Base-by-base conservation (phyloP, 2,329 filamentous ascomycete genomes). In the Phaeophleospora eucalypticola region DNA sequence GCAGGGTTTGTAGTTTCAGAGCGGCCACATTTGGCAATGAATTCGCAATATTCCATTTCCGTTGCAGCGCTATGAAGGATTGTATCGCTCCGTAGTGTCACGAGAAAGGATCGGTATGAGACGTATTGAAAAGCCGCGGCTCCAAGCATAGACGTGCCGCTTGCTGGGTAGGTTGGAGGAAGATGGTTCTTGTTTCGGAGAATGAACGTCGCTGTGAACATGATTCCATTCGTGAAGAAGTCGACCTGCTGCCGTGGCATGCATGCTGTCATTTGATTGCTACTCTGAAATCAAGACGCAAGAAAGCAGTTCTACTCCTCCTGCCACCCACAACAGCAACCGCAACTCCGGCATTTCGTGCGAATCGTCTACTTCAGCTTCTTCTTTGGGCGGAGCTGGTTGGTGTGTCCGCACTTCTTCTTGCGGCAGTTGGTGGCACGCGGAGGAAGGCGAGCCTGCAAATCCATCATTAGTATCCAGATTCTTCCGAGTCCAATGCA, bases 321-420 rank as follows among this genome's bases (percentile, higher is more conserved):
- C 29, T 33, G 15, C 45, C 29, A 47, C 20, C 38, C 33, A 43
- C 42, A 42, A 43, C 48, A 51, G 39, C 35, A 45, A 46, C 45
- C 36, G 18, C 39, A 40, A 48, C 36, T 37, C 33, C 43, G 32
- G 36, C 24, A 24, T 36, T 36, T 17, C 39, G 42, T 27, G 51
- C 51, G 51, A 43, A 21, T 40, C 54, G 35, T 53, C 51, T 86
- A 91, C 80, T 96, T 95, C 74, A 95, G 84, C 91, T 98, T 98
- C 90, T 98, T 98, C 91, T 98, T 98, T 76, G 93, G 93, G 79
- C 93, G 89, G 74, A 98, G 88, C 85, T 98, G 93, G 88, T 97
- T 97, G 80, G 86, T 94, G 86, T 97, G 93, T 59, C 91, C 93
- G 78, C 91, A 97, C 85, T 97, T 97, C 81, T 90, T 90, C 89